Base-by-base conservation (phyloP, 306 rosid genomes). In the Fagus crenata region DNA sequence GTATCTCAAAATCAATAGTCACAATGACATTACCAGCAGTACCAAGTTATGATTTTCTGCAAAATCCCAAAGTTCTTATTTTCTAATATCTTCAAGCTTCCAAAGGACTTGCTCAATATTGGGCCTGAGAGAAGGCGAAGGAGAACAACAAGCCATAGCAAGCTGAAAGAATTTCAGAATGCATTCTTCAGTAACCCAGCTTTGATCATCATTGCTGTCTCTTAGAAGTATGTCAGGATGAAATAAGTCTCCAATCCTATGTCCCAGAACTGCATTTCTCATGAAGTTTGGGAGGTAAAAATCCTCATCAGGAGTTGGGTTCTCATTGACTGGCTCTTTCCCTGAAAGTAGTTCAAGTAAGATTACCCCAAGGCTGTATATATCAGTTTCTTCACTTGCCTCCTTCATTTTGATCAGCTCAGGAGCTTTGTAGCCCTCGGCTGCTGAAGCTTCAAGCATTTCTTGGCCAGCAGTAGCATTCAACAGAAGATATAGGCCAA, bases 341-440 rank as follows among this genome's bases (percentile, higher is more conserved):
- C 98, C 89, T 1, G 98, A 89, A 39, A 96, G 90, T 51, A 96
- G 78, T 79, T 96, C 99, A 5, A 92, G 93, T 12, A 90, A 71
- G 89, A 92, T 84, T 49, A 91, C 87, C 6, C 99, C 99, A 13
- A 91, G 80, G 83, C 98, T 96, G 75, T 80, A 96, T 67, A 96
- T 78, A 81, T 96, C 99, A 3, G 84, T 86, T 77, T 82, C 84
- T 75, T 84, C 92, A 35, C 76, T 85, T 1, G 90, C 99, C 78
- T 92, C 91, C 82, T 81, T 91, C 96, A 91, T 91, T 72, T 93
- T 92, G 82, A 93, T 84, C 49, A 92, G 90, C 75, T 96, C 99
- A 1, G 97, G 98, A 1, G 99, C 89, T 72, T 89, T 96, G 77
- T 96, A 96, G 53, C 99, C 99, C 71, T 89, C 81, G 60, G 86